Conservation (phyloP, 768 basidiomycete genomes). For the Boletus rubescentipes region DNA sequence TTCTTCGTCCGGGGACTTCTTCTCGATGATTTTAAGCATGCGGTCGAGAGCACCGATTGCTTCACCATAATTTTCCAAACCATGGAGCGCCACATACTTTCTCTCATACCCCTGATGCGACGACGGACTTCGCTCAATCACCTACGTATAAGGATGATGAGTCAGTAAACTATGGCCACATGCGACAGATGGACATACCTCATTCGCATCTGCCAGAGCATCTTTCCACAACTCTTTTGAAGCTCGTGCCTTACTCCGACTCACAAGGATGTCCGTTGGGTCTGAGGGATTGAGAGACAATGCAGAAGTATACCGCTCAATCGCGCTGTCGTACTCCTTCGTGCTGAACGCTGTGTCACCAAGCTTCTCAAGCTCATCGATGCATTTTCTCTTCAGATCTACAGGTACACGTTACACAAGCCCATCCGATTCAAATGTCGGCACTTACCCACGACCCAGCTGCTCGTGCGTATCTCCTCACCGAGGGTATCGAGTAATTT, state of each 20-base stretch:
- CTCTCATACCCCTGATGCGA: too few species aligned
- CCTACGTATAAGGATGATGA: neutral
- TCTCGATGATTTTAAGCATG: neutral
- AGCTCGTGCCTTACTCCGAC: too few species aligned
- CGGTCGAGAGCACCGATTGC: neutral
- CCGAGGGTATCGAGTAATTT: too few species aligned
- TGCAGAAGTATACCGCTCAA: conserved; percentile 3
- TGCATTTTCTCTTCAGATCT: neutral
- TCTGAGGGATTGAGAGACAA: neutral
- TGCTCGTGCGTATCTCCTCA: too few species aligned
- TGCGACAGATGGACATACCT: too few species aligned
- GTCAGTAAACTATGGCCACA: too few species aligned
- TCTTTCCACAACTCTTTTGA: too few species aligned
- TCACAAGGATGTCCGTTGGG: too few species aligned
- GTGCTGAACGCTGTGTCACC: neutral
- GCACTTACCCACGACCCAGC: too few species aligned
- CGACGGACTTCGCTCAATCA: neutral
- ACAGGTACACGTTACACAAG: neutral
- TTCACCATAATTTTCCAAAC: neutral
- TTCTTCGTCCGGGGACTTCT: neutral
- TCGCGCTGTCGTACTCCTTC: neutral
- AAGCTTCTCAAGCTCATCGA: neutral
- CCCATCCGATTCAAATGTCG: too few species aligned
- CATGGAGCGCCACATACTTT: neutral
- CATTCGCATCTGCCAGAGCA: too few species aligned